Conservation (phyloP, 2,329 filamentous ascomycete species). For the Cordyceps fumosorosea region DNA sequence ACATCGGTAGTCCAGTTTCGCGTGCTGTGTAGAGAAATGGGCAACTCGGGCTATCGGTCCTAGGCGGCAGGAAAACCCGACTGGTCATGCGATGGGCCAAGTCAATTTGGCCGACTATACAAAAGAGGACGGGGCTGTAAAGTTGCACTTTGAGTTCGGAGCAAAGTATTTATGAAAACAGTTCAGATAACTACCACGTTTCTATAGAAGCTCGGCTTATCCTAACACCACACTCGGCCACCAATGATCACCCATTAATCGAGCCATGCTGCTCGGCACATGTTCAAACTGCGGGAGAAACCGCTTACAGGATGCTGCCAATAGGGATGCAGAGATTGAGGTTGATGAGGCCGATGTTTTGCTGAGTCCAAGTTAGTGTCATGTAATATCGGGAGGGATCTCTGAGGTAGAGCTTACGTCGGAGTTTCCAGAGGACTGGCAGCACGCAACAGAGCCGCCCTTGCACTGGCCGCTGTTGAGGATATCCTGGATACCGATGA, state of each 20-base stretch:
- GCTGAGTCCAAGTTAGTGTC: background rate
- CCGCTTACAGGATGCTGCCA: background rate
- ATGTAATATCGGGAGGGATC: background rate
- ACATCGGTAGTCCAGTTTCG: too few relatives aligned
- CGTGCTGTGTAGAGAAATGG: too few relatives aligned
- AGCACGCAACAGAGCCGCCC: background rate
- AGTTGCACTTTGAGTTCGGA: too few relatives aligned
- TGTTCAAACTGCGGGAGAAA: too few relatives aligned
- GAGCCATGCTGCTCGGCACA: background rate
- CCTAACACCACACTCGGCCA: background rate
- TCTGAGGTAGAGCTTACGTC: background rate
- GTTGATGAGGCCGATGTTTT: background rate
- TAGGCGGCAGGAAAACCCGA: too few relatives aligned
- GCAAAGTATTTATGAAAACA: background rate
- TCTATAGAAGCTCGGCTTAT: background rate
- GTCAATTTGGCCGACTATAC: too few relatives aligned
- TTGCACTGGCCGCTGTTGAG: background rate
- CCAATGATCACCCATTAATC: background rate
- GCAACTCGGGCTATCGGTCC: too few relatives aligned
- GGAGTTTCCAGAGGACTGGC: background rate
- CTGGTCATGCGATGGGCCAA: too few relatives aligned
- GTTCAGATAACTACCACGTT: background rate
- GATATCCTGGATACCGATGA: background rate
- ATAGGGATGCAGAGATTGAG: background rate
- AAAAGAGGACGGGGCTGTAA: too few relatives aligned